Evolutionary conservation across 2,329 filamentous ascomycete genomes (phyloP).

Genomic region (Chrysosporium queenslandicum): DNA sequence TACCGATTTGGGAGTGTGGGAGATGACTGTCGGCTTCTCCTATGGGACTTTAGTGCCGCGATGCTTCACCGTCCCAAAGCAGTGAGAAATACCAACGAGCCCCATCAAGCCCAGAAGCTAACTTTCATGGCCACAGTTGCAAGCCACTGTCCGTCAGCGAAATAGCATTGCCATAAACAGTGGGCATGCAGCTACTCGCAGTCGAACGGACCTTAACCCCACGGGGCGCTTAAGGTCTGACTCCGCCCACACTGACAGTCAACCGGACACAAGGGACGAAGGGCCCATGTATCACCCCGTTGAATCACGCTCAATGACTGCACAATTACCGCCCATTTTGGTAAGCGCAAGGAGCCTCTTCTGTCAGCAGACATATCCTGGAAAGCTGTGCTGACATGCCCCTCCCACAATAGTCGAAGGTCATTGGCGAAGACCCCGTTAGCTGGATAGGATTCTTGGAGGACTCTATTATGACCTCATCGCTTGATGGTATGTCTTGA

Average conservation of each 20-base stretch:
- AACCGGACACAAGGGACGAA: slow-evolving; percentile 43
- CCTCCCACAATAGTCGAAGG: slow-evolving; percentile 58
- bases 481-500: slow-evolving; percentile 63
- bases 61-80: slow-evolving; percentile 89
- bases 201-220: slow-evolving; percentile 52
- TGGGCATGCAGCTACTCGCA: slow-evolving; percentile 40
- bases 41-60: slow-evolving; percentile 96
- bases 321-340: slow-evolving; percentile 83
- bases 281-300: slow-evolving; percentile 64
- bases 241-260: slow-evolving; percentile 51
- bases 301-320: slow-evolving; percentile 71
- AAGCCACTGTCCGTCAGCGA: slow-evolving; percentile 32
- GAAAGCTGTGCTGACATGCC: slow-evolving; percentile 3
- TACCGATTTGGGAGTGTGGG: slow-evolving; percentile 95
- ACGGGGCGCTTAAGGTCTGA: slow-evolving; percentile 56
- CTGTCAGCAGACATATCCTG: not conserved
- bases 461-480: slow-evolving; percentile 84
- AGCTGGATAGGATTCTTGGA: slow-evolving; percentile 91
- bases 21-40: slow-evolving; percentile 76
- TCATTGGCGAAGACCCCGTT: slow-evolving; percentile 74
- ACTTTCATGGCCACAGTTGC: slow-evolving; percentile 20
- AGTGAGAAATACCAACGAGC: slow-evolving; percentile 36
- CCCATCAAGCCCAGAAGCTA: slow-evolving; percentile 3
- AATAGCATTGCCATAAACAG: slow-evolving; percentile 26
- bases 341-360: slow-evolving; percentile 36